Evolutionary conservation across 768 basidiomycete species (phyloP), one percentile per base, ranked within the genome.

Genomic region (Vishniacozyma victoriae): DNA sequence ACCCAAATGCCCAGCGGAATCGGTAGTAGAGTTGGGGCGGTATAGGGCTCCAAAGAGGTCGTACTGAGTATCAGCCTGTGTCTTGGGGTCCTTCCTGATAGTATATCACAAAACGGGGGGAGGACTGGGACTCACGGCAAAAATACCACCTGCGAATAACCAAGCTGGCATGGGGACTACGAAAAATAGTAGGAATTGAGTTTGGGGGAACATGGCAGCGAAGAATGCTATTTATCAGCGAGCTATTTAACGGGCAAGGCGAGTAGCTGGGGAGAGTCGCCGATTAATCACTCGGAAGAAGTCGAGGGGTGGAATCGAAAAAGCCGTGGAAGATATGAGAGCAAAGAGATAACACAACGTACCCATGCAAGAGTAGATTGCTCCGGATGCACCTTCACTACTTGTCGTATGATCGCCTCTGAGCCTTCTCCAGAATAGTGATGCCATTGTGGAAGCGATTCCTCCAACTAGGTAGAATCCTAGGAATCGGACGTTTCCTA

Each of bases 391-490:
- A 13, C 70, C 70, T 51, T 69, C 67, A 37, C 57, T 58, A 11
- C 70, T 63, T n/a, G n/a, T n/a, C 26, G 44, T 46, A 52, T 49
- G 49, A 39, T 49, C 41, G 46, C 61, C 50, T 26, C 55, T 46
- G 36, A n/a, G n/a, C n/a, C n/a, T n/a, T n/a, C n/a, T n/a, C n/a
- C n/a, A n/a, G n/a, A n/a, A n/a, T n/a, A n/a, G n/a, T n/a, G n/a
- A n/a, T n/a, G n/a, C n/a, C n/a, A n/a, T n/a, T n/a, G n/a, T n/a
- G n/a, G n/a, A n/a, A n/a, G n/a, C n/a, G n/a, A n/a, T n/a, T n/a
- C n/a, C n/a, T n/a, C n/a, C n/a, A n/a, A n/a, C n/a, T n/a, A 71
- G 57, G 48, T 71, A 71, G 7, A 71, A 40, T 1, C 67, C 70
- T 5, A 69, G 48, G 55, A 71, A 53, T 3, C 70, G 67, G n/a